These are phyloP conservation scores for Papiliotrema flavescens DNA, from an alignment of 1,284 basidiomycete genomes.

Conservation along the genomic window DNA sequence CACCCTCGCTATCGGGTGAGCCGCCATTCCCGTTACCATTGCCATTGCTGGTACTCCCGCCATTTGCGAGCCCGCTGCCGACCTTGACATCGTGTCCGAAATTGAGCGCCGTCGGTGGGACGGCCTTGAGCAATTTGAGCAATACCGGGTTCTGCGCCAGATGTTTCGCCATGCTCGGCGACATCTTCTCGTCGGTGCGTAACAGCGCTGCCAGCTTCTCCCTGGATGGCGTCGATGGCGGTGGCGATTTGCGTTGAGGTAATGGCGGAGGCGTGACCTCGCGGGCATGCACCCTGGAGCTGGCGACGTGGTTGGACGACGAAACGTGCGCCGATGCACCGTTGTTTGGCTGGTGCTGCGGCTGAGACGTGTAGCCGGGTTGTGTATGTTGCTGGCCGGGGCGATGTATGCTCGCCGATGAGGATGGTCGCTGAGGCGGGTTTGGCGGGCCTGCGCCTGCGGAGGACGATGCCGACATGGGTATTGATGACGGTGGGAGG, in stretches of 20 bases:
- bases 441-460: not conserved
- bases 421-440: conserved; percentile 1
- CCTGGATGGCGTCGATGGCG: conserved; percentile 40
- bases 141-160: conserved; percentile 38
- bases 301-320: not conserved
- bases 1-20: not conserved
- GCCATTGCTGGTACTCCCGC: not conserved
- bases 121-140: conserved; percentile 35
- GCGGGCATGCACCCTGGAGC: conserved; percentile 3
- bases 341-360: too few species aligned
- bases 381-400: not conserved
- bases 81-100: not conserved
- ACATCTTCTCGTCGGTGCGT: conserved; percentile 38
- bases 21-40: too few species aligned
- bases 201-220: conserved; percentile 35
- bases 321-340: too few species aligned
- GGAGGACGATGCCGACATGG: conserved; percentile 1
- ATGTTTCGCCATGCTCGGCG: conserved; percentile 36
- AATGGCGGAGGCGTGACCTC: conserved; percentile 31
- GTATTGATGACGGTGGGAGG: not conserved
- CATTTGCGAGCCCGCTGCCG: too few species aligned
- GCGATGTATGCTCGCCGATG: not conserved
- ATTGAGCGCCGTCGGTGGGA: conserved; percentile 20
- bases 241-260: conserved; percentile 31
- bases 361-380: too few species aligned